Conservation (phyloP, 106 monocot genomes). For the Agapanthus africanus region DNA sequence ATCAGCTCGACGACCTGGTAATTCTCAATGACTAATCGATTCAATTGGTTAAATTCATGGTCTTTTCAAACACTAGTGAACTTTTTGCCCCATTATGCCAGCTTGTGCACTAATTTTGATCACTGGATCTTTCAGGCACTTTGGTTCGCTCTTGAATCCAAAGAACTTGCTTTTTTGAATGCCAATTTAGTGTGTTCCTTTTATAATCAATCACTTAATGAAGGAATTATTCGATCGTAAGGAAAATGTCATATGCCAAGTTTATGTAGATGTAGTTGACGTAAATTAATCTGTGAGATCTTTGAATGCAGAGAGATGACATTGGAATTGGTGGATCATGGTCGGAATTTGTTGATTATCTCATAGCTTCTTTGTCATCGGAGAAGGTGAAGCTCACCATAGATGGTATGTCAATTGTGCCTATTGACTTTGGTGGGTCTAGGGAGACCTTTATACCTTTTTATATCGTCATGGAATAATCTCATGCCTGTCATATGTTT, state of each 20-base stretch:
- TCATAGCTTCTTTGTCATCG: slow-evolving; percentile 39
- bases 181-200: too few relatives aligned
- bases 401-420: slow-evolving; percentile 7
- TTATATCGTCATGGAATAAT: not conserved
- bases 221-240: too few relatives aligned
- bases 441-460: not conserved
- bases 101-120: too few relatives aligned
- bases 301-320: slow-evolving; percentile 53
- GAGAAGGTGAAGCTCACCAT: slow-evolving; percentile 37
- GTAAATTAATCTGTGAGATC: not conserved
- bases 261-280: not conserved
- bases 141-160: too few relatives aligned
- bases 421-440: slow-evolving; percentile 11
- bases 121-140: too few relatives aligned
- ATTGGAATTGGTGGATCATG: slow-evolving; percentile 66
- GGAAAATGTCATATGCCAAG: not conserved
- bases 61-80: too few relatives aligned
- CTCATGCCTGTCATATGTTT: not conserved
- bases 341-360: slow-evolving; percentile 63
- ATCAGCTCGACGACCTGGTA: slow-evolving; percentile 54
- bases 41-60: too few relatives aligned
- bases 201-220: too few relatives aligned
- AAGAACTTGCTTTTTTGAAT: too few relatives aligned
- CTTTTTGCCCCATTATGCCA: too few relatives aligned
- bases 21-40: too few relatives aligned